Evolutionary conservation across 192 early-diverging fungal genomes (phyloP), one percentile per base, ranked within the genome.

Genomic region (Coemansia sp.): DNA sequence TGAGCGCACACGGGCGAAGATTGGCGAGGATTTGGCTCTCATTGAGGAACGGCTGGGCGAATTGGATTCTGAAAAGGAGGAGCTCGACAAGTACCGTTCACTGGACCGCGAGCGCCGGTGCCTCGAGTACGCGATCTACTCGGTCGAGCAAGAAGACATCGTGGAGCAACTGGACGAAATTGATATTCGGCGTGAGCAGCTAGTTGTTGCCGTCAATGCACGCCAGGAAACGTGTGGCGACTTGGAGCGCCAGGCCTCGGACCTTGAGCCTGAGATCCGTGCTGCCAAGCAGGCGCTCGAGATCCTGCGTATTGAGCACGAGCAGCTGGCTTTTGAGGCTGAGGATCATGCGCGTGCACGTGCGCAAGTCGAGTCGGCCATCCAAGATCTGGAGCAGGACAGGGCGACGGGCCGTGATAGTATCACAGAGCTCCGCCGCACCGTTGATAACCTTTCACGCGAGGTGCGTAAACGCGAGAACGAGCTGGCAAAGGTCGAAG

Each of bases 111-210:
- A 96, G 60, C 85, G 94, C 33, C 82, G 95, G 29, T 91, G 88
- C 26, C 79, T 98, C 7, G 95, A 97, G 68, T 96, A 97, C 72
- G 88, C 93, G n/a, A 93, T 99, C 30, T 95, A 93, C 75, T 87
- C 86, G 51, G 85, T 91, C 10, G 95, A 99, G 79, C 93, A 93
- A 63, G 81, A 87, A 34, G 92, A 95, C 56, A 84, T 92, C 0
- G 85, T 85, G n/a, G 84, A 90, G 59, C 87, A 88, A 58, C 69
- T 98, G 20, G 91, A 93, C 49, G 89, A 91, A 33, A 82, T 87
- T 23, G 68, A 79, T 49, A 67, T 86, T 37, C 68, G 81, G 35
- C 78, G 86, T 34, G 69, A 82, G 43, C 67, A 82, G 35, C 84
- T 85, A 23, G 68, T 85, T 12, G 76, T 81, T 3, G 88, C 87